These are phyloP conservation scores for Dryas integrifolia DNA, from an alignment of 331 rosid species.

Conservation along the genomic window DNA sequence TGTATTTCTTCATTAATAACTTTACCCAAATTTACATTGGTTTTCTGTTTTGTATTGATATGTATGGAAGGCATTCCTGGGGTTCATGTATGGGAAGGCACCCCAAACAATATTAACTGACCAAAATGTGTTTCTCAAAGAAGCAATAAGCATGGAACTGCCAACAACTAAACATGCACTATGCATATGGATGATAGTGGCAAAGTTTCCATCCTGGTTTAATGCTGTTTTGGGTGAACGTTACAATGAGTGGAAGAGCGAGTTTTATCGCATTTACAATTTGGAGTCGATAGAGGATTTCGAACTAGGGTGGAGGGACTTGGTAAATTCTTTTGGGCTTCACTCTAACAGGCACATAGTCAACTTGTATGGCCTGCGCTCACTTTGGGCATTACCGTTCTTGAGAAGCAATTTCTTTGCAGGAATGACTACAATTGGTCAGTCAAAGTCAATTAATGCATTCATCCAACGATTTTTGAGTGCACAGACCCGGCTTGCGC, in stretches of 20 bases:
- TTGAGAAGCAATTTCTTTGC: slow-evolving; percentile 92
- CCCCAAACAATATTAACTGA: slow-evolving; percentile 89
- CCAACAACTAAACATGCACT: slow-evolving; percentile 78
- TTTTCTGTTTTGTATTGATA: slow-evolving; percentile 29
- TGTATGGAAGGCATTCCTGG: slow-evolving; percentile 76
- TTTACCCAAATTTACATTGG: slow-evolving; percentile 30
- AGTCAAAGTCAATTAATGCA: slow-evolving; percentile 84
- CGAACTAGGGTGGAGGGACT: slow-evolving; percentile 90
- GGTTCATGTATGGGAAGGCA: slow-evolving; percentile 89
- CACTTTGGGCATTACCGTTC: slow-evolving; percentile 88
- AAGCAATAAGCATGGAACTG: slow-evolving; percentile 74
- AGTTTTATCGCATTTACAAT: slow-evolving; percentile 76
- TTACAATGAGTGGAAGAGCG: slow-evolving; percentile 93
- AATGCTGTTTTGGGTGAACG: slow-evolving; percentile 95
- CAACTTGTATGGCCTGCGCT: slow-evolving; percentile 70
- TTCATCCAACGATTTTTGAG: slow-evolving; percentile 92
- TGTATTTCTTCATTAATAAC: slow-evolving; percentile 22
- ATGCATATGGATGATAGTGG: slow-evolving; percentile 98
- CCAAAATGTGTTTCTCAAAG: slow-evolving; percentile 88
- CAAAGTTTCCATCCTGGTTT: slow-evolving; percentile 97
- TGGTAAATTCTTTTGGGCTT: slow-evolving; percentile 84
- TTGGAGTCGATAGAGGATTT: slow-evolving; percentile 84
- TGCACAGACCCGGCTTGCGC: slow-evolving; percentile 91
- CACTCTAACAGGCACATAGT: slow-evolving; percentile 78
- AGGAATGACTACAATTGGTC: slow-evolving; percentile 86